phyloP scores from a whole-genome alignment of 2,329 filamentous ascomycete species.

The Cadophora sp. region DNA sequence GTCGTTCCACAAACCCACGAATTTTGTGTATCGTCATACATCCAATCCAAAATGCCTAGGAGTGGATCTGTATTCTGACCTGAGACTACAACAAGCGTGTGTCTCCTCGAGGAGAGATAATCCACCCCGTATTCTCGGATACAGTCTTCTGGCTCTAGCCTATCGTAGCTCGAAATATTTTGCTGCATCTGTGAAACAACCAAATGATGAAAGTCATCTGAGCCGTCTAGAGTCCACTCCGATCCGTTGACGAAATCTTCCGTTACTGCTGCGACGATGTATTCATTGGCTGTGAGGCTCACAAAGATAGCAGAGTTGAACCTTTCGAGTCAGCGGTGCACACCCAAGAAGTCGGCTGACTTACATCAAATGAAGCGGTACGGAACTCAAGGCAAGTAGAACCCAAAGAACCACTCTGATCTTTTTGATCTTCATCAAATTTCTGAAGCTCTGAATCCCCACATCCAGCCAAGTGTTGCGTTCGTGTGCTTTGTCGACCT shows the following conservation, averaged over 20 bases:
- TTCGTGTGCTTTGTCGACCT: slow-evolving; percentile 56
- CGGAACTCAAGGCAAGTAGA: slow-evolving; percentile 33
- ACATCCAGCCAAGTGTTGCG: slow-evolving; percentile 51
- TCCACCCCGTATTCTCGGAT: slow-evolving; percentile 32
- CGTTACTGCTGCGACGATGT: slow-evolving; percentile 30
- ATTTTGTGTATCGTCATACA: slow-evolving; percentile 25
- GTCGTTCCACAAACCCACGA: slow-evolving; percentile 33
- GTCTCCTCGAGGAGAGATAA: slow-evolving; percentile 30
- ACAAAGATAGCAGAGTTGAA: slow-evolving; percentile 38
- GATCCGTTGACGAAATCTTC: slow-evolving; percentile 33
- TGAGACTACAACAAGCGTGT: slow-evolving; percentile 28
- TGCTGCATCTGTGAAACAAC: slow-evolving; percentile 29
- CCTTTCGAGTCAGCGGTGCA: slow-evolving; percentile 11
- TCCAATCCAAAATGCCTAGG: slow-evolving; percentile 32
- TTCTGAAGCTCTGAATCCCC: slow-evolving; percentile 51
- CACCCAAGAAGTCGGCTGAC: background rate
- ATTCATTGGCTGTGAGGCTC: slow-evolving; percentile 34
- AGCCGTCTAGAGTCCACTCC: slow-evolving; percentile 25
- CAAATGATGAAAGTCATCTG: slow-evolving; percentile 25
- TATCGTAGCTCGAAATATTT: slow-evolving; percentile 30
- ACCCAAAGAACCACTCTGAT: slow-evolving; percentile 31
- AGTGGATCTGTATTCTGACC: slow-evolving; percentile 26
- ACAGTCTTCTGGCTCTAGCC: slow-evolving; percentile 24
- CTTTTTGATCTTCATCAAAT: slow-evolving; percentile 40
- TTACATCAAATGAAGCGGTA: slow-evolving; percentile 40